Conservation (phyloP, 768 basidiomycete genomes). For the Tylopilus balloui region DNA sequence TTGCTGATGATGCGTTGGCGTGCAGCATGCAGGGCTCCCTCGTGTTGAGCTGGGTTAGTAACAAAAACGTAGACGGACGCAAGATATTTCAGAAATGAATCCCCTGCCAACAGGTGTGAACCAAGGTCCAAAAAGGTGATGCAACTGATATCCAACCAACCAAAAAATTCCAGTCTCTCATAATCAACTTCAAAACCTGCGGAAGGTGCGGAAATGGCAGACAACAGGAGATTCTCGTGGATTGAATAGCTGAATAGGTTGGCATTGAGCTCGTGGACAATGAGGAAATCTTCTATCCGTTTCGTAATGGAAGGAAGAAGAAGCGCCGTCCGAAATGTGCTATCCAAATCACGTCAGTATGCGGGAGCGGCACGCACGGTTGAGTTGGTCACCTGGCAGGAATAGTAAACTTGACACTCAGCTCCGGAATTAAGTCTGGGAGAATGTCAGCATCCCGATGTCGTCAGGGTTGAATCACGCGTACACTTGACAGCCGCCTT, state of each 20-base stretch:
- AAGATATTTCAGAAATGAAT: conserved; percentile 79
- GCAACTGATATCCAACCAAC: conserved; percentile 46
- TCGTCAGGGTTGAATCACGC: conserved; percentile 24
- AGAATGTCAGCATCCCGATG: conserved; percentile 26
- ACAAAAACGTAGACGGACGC: conserved; percentile 73
- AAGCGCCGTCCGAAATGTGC: conserved; percentile 62
- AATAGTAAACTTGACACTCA: conserved; percentile 66
- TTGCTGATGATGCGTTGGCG: conserved; percentile 76
- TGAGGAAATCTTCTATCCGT: conserved; percentile 67
- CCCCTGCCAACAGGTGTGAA: conserved; percentile 42
- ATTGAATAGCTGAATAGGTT: conserved; percentile 61
- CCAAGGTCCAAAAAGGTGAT: conserved; percentile 20
- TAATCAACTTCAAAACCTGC: conserved; percentile 71
- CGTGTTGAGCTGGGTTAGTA: conserved; percentile 56
- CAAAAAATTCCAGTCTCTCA: conserved; percentile 79
- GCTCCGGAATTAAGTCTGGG: conserved; percentile 79
- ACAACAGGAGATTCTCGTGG: conserved; percentile 53
- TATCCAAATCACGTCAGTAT: conserved; percentile 32
- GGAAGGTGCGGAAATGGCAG: conserved; percentile 68
- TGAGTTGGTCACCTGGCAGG: conserved; percentile 57
- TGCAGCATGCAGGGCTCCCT: conserved; percentile 62
- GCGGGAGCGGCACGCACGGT: conserved; percentile 16
- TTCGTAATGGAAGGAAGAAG: conserved; percentile 71
- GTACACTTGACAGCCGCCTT: conserved; percentile 57
- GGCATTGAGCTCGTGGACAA: conserved; percentile 76